Percentiles rank a stretch among this genome's conserved stretches.
These are phyloP conservation scores for Monilinia vaccinii-corymbosi DNA, from an alignment of 2,329 filamentous ascomycete species.

Conservation along the genomic window DNA sequence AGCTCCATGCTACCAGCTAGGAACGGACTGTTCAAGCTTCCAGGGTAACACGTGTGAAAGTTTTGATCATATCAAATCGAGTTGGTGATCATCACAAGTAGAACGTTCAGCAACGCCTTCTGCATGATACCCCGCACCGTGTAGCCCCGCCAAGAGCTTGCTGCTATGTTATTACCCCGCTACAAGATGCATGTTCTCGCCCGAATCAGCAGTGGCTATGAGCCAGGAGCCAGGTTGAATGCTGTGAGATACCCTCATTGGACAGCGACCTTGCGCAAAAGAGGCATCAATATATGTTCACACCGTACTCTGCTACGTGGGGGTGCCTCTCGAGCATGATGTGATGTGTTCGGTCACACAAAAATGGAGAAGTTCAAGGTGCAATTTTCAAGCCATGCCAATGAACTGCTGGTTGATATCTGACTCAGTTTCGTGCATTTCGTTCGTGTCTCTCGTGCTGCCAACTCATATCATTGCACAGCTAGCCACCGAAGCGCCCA, in stretches of 20 bases:
- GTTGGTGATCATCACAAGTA: background rate
- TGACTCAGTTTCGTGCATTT: background rate
- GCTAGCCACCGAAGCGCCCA: background rate
- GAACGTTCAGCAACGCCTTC: background rate
- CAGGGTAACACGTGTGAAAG: background rate
- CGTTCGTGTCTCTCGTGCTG: background rate
- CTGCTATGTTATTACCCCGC: background rate
- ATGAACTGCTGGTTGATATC: background rate
- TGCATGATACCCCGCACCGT: background rate
- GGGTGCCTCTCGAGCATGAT: background rate
- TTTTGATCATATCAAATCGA: too few species aligned
- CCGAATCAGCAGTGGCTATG: too few species aligned
- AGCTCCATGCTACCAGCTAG: background rate
- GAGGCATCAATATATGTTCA: background rate
- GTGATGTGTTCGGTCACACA: background rate
- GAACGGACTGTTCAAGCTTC: background rate
- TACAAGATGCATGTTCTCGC: background rate
- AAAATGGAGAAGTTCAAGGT: background rate
- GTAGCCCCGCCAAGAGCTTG: background rate
- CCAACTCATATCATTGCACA: background rate
- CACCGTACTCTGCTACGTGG: background rate
- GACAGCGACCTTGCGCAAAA: background rate
- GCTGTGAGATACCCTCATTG: background rate
- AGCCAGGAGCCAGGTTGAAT: background rate
- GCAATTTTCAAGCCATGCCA: background rate